These are phyloP conservation scores for Pseudozyma thailandica DNA, from an alignment of 1,284 basidiomycete species.

Conservation along the genomic window DNA sequence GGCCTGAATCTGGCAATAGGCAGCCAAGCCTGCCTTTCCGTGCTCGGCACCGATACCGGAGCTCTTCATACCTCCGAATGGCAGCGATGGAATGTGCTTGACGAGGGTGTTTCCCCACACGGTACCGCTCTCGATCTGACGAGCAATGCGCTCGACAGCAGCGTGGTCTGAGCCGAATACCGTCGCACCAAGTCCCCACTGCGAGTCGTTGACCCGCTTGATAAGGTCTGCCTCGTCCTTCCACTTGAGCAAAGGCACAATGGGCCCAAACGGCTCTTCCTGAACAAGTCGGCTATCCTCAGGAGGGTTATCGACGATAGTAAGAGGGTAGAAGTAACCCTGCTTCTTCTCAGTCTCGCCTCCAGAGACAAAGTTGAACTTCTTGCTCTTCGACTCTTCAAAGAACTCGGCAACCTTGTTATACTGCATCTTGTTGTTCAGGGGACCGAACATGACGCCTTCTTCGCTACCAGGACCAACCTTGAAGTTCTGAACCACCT, in stretches of 20 bases:
- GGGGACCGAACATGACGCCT: constrained; percentile 37
- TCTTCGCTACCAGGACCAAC: constrained; percentile 38
- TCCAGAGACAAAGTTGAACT: constrained; percentile 37
- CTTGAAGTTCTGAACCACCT: constrained; percentile 25
- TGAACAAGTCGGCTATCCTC: constrained; percentile 39
- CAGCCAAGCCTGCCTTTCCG: constrained; percentile 68
- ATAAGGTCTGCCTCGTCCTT: constrained; percentile 74
- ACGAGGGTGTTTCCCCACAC: constrained; percentile 76
- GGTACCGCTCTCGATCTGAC: constrained; percentile 84
- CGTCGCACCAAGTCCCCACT: constrained; percentile 83
- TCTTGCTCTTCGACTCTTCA: constrained; percentile 35
- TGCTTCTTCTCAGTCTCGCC: constrained; percentile 29
- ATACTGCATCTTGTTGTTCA: constrained; percentile 55
- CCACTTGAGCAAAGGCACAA: constrained; percentile 74
- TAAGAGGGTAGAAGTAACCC: constrained; percentile 46
- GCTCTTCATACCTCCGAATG: constrained; percentile 59
- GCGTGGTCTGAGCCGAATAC: constrained; percentile 75
- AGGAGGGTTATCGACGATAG: constrained; percentile 47
- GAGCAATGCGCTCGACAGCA: constrained; percentile 74
- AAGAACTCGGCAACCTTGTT: constrained; percentile 52
- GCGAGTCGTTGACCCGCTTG: constrained; percentile 80
- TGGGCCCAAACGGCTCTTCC: constrained; percentile 74
- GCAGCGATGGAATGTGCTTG: constrained; percentile 36
- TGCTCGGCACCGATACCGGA: constrained; percentile 59
- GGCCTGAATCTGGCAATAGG: too few relatives aligned